These are phyloP conservation scores for Thielaviopsis punctulata DNA, from an alignment of 2,329 filamentous ascomycete genomes.

Conservation along the genomic window DNA sequence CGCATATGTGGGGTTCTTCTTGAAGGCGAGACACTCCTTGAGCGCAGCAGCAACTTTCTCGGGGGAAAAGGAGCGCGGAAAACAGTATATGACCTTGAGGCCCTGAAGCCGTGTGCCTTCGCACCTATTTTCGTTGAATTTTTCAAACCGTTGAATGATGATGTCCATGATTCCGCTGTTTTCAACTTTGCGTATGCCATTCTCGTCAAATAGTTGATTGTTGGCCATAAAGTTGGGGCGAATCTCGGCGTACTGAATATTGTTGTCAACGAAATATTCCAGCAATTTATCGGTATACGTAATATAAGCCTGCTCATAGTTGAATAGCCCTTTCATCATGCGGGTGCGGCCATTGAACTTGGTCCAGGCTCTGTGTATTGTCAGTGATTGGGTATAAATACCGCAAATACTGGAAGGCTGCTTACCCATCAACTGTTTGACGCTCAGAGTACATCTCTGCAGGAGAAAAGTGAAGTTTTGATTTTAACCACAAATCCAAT, in stretches of 20 bases:
- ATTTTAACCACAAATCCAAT: constrained; percentile 35
- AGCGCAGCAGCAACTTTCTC: constrained; percentile 33
- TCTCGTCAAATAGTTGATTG: constrained; percentile 42
- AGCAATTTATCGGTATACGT: constrained; percentile 43
- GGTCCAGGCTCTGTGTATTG: constrained; percentile 30
- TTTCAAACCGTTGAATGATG: constrained; percentile 34
- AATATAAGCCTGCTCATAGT: constrained; percentile 45
- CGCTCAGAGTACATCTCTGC: constrained; percentile 37
- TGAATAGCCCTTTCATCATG: constrained; percentile 57
- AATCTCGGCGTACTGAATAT: constrained; percentile 55
- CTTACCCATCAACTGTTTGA: constrained; percentile 37
- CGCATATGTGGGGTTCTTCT: constrained; percentile 28
- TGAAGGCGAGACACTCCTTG: constrained; percentile 43
- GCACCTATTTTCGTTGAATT: constrained; percentile 22
- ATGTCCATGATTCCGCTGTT: constrained; percentile 44
- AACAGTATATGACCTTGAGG: constrained; percentile 56
- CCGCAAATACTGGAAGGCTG: constrained; percentile 4
- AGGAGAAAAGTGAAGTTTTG: constrained; percentile 45
- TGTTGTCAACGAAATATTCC: constrained; percentile 43
- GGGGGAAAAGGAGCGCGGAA: constrained; percentile 40
- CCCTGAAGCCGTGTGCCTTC: constrained; percentile 31
- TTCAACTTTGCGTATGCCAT: constrained; percentile 33
- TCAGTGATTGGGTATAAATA: constrained; percentile 2
- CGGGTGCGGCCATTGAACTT: constrained; percentile 52
- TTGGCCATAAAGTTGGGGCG: constrained; percentile 49